Conservation (phyloP, 257 asterid genomes). For the Vinca minor region DNA sequence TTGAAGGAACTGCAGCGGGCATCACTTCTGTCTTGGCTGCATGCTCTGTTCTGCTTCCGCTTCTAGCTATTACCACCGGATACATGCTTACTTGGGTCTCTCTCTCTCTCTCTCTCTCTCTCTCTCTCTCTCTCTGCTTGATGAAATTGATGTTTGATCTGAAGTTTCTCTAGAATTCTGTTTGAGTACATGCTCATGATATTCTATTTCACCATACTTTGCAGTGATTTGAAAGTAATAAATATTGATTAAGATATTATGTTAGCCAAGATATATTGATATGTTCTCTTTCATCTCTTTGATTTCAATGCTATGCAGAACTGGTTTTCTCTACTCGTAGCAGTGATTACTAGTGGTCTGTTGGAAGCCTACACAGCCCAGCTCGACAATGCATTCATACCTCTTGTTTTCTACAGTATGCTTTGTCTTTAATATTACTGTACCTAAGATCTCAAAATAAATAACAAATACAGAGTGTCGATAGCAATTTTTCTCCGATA, state of each 20-base stretch:
- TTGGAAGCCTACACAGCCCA: constrained; percentile 97
- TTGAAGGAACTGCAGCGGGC: constrained; percentile 99
- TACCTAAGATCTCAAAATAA: constrained; percentile 5
- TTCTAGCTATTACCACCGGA: constrained; percentile 62
- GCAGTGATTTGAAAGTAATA: background rate
- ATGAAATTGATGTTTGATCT: no score
- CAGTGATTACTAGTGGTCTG: constrained; percentile 70
- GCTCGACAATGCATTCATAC: constrained; percentile 97
- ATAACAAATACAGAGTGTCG: background rate
- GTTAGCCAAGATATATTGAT: background rate
- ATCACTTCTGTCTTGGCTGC: constrained; percentile 89
- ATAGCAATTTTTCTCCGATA: background rate
- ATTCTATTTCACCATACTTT: background rate
- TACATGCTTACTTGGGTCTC: constrained; percentile 70
- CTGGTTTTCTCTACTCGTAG: constrained; percentile 71
- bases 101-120: constrained; percentile 33
- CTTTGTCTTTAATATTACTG: constrained; percentile 61
- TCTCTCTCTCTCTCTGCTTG: constrained; percentile 19
- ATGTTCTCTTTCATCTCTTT: background rate
- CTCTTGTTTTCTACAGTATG: constrained; percentile 85
- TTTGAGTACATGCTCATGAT: background rate
- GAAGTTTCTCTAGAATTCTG: no score
- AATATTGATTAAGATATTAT: background rate
- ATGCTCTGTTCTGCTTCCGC: constrained; percentile 80
- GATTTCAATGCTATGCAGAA: constrained; percentile 47